phyloP scores from a whole-genome alignment of 1,139 yeast species.

The Zygoascus meyerae region DNA sequence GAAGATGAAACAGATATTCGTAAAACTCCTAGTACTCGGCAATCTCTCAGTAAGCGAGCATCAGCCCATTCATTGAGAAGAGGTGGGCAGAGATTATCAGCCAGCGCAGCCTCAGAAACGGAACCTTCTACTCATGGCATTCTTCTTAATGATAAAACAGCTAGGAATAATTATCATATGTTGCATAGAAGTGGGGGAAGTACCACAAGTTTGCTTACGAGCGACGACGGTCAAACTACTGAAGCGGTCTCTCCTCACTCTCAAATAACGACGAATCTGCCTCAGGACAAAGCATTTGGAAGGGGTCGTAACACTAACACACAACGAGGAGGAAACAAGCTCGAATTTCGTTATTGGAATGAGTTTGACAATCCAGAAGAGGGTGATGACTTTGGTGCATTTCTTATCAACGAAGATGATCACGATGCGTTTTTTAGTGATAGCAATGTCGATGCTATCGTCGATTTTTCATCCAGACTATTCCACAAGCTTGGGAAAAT shows the following conservation, averaged over 20 bases:
- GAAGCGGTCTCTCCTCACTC: slow-evolving; percentile 7
- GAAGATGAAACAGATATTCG: slow-evolving; percentile 33
- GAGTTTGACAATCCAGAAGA: slow-evolving; percentile 65
- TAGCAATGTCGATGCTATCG: slow-evolving; percentile 33
- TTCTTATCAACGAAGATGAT: slow-evolving; percentile 34
- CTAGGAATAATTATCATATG: background rate
- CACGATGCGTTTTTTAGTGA: slow-evolving; percentile 31
- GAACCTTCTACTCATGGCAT: slow-evolving; percentile 15
- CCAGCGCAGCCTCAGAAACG: background rate
- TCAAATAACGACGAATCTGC: background rate
- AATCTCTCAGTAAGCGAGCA: background rate
- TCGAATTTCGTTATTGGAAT: slow-evolving; percentile 56
- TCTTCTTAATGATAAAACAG: slow-evolving; percentile 17
- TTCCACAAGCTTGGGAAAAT: slow-evolving; percentile 17
- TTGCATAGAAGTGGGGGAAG: background rate
- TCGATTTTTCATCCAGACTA: slow-evolving; percentile 23
- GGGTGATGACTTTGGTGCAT: slow-evolving; percentile 31
- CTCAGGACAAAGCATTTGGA: background rate
- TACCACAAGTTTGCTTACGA: background rate
- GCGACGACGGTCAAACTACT: slow-evolving; percentile 6
- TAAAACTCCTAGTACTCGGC: slow-evolving; percentile 16
- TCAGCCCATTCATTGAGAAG: slow-evolving; percentile 2
- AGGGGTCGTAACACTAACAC: background rate
- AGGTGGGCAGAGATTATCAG: background rate
- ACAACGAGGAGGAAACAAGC: slow-evolving; percentile 25